phyloP scores from a whole-genome alignment of 2,329 filamentous ascomycete species.

The Orbilia blumenaviensis region DNA sequence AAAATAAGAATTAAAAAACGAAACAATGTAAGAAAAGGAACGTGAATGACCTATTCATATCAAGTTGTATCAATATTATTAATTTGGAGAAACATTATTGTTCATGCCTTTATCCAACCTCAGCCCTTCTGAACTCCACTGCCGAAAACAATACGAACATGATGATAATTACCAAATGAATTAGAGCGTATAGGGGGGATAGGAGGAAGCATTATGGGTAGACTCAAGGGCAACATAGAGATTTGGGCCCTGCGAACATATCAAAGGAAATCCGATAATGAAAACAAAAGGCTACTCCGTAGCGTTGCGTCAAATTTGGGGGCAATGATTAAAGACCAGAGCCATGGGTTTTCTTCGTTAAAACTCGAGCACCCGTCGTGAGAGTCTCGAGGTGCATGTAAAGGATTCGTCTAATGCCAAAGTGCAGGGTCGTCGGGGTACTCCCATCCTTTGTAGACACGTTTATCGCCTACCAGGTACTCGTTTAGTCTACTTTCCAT shows the following conservation, averaged over 20 bases:
- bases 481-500: not conserved
- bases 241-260: too few relatives aligned
- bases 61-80: not conserved
- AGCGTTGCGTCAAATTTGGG: not conserved
- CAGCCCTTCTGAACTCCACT: not conserved
- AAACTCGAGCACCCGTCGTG: too few relatives aligned
- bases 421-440: conserved; percentile 5
- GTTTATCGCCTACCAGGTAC: conserved; percentile 2
- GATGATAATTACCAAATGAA: not conserved
- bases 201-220: too few relatives aligned
- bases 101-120: not conserved
- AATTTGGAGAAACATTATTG: not conserved
- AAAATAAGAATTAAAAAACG: not conserved
- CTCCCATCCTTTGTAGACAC: conserved; percentile 36
- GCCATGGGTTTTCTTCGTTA: too few relatives aligned
- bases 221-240: too few relatives aligned
- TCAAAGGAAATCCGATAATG: not conserved
- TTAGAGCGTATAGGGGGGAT: not conserved
- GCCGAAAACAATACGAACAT: not conserved
- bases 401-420: not conserved
- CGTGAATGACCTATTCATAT: not conserved
- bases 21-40: too few relatives aligned
- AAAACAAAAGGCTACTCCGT: too few relatives aligned
- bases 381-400: not conserved
- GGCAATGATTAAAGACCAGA: too few relatives aligned